Base-by-base conservation (phyloP, 257 asterid species). In the Solanum chilense region DNA sequence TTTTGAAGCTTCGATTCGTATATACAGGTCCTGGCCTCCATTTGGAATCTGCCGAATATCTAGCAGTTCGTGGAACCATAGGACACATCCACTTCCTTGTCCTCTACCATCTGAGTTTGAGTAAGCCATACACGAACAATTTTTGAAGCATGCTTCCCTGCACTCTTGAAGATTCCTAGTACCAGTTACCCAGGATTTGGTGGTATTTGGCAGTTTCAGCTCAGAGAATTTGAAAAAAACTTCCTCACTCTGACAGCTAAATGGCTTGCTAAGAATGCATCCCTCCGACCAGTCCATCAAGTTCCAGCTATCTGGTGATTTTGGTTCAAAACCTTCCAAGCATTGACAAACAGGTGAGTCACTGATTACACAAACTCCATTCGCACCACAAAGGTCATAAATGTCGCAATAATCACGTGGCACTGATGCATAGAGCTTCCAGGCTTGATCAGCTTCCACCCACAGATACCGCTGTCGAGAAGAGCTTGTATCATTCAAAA, bases 251-350 rank as follows among this genome's bases (percentile, higher is more conserved):
- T 77, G 20, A 84, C 93, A 92, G 84, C 90, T 88, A 66, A 92
- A 66, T 44, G 91, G 89, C 85, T 88, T 88, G 15, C 88, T 41
- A 7, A 56, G 90, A 14, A 86, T 70, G 88, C 94, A 92, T 87
- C 92, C 93, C 58, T 85, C 75, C 25, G 91, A 90, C 94, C 93
- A 92, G 82, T 91, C 93, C 91, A 90, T 91, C 16, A 89, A 74
- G 64, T 88, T 84, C 93, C 92, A 91, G 70, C 87, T 85, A 88
- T 66, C 91, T 1, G 58, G 49, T 52, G 84, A 85, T 83, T 83
- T 91, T 10, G 92, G 92, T 71, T 37, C 73, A 88, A 92, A 93
- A 82, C 93, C 90, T 84, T 89, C 83, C 68, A 90, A 92, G 82
- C 91, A 90, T 35, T 84, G 88, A 87, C 94, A 91, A 87, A 91